Base-by-base conservation (phyloP, 1,139 yeast genomes). In the Taphrina pruni region DNA sequence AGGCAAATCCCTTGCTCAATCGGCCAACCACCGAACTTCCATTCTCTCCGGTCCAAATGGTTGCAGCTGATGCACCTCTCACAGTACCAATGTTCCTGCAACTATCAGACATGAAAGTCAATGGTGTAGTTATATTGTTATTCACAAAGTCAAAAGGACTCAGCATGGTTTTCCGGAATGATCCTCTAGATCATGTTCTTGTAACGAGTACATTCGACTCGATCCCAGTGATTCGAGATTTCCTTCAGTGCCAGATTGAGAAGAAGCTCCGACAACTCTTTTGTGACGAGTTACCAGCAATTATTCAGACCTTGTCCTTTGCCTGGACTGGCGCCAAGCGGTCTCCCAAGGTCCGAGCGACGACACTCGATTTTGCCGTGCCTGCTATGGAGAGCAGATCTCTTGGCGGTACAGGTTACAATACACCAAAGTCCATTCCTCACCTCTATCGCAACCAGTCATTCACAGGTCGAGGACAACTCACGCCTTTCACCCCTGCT, bases 181-280 rank as follows among this genome's bases (percentile, higher is more conserved):
- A 91, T 78, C 97, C 97, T 0, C 81, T 91, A 71, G 96, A 90
- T 73, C 85, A 88, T 39, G 90, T 91, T 72, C 87, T 87, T 73
- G 96, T 91, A 9, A 86, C 88, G 70, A 89, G 96, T 8, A 88
- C 96, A 14, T 90, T 91, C 79, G 97, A 91, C 78, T 86, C 88
- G 55, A 89, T 91, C 54, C 90, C 89, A 69, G 93, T 91, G 0
- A 86, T 91, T 75, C 95, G 96, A 20, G 84, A 87, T 71, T 89
- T 90, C 73, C 79, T 91, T 70, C 97, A 91, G 76, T 85, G 85
- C 60, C 95, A 90, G 77, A 91, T 91, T 72, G 97, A 91, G 77
- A 84, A 83, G 70, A 95, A 90, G 77, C 88, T 91, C 55, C 81
- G 96, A 69, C 90, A 88, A 69, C 80, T 91, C 73, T 90, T 91